Percentiles rank a stretch among this genome's conserved stretches.
Evolutionary conservation across 1,284 basidiomycete species (phyloP).

Genomic region (Boletus semigastroideus): DNA sequence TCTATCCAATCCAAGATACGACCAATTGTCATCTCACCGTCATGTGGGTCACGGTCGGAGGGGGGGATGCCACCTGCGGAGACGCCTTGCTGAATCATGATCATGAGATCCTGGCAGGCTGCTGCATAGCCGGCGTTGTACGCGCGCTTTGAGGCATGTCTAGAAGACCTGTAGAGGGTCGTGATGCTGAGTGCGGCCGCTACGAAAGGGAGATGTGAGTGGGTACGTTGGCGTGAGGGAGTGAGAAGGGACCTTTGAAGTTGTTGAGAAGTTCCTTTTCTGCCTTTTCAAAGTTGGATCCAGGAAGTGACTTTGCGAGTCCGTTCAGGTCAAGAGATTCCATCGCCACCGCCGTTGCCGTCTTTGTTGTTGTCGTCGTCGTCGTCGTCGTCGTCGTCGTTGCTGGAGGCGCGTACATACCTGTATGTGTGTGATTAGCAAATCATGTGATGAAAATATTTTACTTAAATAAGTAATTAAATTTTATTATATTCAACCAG

Average conservation of each 20-base stretch:
- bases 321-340: constrained; percentile 76
- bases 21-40: constrained; percentile 66
- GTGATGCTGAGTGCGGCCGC: constrained; percentile 79
- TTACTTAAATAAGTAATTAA: background rate
- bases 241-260: constrained; percentile 59
- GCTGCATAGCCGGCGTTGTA: constrained; percentile 76
- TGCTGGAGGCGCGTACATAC: background rate
- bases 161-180: constrained; percentile 75
- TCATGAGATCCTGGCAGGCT: constrained; percentile 73
- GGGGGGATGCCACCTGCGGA: constrained; percentile 50
- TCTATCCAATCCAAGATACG: constrained; percentile 79
- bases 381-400: constrained; percentile 9
- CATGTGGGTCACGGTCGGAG: constrained; percentile 38
- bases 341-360: constrained; percentile 34
- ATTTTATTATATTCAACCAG: too few species aligned
- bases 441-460: background rate
- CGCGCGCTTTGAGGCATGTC: constrained; percentile 69
- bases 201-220: constrained; percentile 33
- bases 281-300: constrained; percentile 59
- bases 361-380: constrained; percentile 3
- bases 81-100: constrained; percentile 78
- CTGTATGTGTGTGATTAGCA: too few species aligned
- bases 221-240: background rate
- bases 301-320: constrained; percentile 69
- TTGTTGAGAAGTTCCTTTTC: constrained; percentile 78